phyloP scores from a whole-genome alignment of 2,329 filamentous ascomycete genomes.

The Xylariales sp. region DNA sequence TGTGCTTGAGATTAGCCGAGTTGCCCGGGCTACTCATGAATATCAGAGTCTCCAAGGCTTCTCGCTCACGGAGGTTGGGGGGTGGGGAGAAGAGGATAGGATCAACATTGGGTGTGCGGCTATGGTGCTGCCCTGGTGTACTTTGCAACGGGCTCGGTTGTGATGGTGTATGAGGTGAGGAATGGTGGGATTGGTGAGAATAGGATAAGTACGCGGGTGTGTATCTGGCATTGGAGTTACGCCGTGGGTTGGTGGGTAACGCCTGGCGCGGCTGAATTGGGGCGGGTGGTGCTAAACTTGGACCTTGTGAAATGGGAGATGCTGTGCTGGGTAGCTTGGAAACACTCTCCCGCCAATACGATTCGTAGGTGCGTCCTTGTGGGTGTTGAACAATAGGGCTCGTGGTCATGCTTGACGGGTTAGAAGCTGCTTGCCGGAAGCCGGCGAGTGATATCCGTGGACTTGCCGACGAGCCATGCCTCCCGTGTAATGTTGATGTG shows the following conservation, averaged over 20 bases:
- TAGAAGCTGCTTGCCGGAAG: conserved; percentile 50
- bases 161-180: conserved; percentile 56
- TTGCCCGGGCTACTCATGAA: conserved; percentile 86
- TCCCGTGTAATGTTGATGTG: conserved; percentile 65
- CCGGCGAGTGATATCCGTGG: conserved; percentile 58
- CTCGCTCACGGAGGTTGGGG: conserved; percentile 78
- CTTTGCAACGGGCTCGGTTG: conserved; percentile 56
- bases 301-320: conserved; percentile 50
- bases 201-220: conserved; percentile 63
- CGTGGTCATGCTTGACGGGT: conserved; percentile 46
- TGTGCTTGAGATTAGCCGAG: conserved; percentile 70
- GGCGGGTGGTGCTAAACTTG: conserved; percentile 64
- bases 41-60: conserved; percentile 81
- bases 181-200: conserved; percentile 60
- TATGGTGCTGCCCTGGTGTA: conserved; percentile 51
- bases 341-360: conserved; percentile 58
- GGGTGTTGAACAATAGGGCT: conserved; percentile 46
- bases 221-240: conserved; percentile 62
- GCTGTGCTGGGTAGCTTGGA: conserved; percentile 54
- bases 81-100: conserved; percentile 75
- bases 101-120: conserved; percentile 56
- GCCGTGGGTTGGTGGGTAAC: conserved; percentile 57
- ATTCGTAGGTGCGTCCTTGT: conserved; percentile 55
- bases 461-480: conserved; percentile 65
- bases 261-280: conserved; percentile 63